Percentiles rank a stretch among this genome's conserved stretches.
phyloP scores from a whole-genome alignment of 495 filamentous ascomycete species.

The Hyaloscypha bicolor region DNA sequence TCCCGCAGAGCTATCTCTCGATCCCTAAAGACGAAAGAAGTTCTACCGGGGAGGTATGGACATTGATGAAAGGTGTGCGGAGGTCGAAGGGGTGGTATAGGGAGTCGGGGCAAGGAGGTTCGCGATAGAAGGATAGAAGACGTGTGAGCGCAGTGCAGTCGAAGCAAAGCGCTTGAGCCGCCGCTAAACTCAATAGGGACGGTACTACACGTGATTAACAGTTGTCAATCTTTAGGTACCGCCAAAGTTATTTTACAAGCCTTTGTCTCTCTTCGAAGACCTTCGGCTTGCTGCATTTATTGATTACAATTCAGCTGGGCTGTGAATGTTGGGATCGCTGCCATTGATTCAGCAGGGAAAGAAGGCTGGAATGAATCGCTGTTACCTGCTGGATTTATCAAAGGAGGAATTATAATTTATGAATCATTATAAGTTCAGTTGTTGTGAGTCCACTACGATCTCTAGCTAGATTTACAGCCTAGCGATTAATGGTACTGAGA shows the following conservation, averaged over 20 bases:
- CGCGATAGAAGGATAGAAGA: background rate
- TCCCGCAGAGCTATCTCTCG: constrained; percentile 34
- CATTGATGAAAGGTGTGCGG: constrained; percentile 24
- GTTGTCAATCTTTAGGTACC: background rate
- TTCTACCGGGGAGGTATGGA: constrained; percentile 33
- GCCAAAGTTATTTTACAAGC: background rate
- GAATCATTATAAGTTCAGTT: too few relatives aligned
- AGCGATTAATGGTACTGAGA: too few relatives aligned
- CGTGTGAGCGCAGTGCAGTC: background rate
- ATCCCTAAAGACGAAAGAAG: constrained; percentile 35
- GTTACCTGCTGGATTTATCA: too few relatives aligned
- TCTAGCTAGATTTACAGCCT: too few relatives aligned
- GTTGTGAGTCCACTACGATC: too few relatives aligned
- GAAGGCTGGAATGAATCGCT: too few relatives aligned
- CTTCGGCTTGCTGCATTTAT: background rate
- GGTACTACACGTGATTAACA: background rate
- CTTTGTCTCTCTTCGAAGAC: background rate
- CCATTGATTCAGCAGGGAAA: background rate
- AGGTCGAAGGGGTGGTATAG: constrained; percentile 10
- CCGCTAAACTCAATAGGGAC: background rate
- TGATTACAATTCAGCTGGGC: background rate
- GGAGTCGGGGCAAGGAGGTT: constrained; percentile 3
- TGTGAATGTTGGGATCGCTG: background rate
- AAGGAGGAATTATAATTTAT: too few relatives aligned
- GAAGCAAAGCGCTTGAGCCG: background rate